These are phyloP conservation scores for Arachis hypogaea DNA, from an alignment of 306 rosid genomes.

Conservation along the genomic window DNA sequence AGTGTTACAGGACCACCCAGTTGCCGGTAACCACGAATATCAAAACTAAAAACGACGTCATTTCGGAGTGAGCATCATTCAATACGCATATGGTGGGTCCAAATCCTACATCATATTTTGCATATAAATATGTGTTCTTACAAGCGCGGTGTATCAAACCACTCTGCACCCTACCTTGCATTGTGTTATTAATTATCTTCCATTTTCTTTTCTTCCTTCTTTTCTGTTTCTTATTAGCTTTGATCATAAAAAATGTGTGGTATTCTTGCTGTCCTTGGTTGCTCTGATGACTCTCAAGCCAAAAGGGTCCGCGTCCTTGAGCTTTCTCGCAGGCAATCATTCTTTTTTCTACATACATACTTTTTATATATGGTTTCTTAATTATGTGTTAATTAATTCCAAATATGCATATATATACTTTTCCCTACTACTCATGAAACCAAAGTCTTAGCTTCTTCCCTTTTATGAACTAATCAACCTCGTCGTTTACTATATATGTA, in stretches of 20 bases:
- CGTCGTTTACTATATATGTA: neutral
- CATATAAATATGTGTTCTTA: constrained; percentile 55
- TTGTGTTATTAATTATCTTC: neutral
- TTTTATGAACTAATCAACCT: neutral
- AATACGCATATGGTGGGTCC: neutral
- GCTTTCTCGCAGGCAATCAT: constrained; percentile 58
- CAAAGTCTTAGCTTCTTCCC: neutral
- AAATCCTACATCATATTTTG: constrained; percentile 1
- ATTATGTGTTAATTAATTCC: no score
- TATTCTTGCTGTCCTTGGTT: constrained; percentile 92
- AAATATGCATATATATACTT: neutral
- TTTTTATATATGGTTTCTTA: neutral
- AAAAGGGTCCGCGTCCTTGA: constrained; percentile 91
- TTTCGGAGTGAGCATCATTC: neutral
- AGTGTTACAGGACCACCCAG: constrained; percentile 31
- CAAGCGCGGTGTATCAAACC: constrained; percentile 22
- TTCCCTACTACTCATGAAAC: neutral
- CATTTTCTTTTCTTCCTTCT: neutral
- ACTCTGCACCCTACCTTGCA: neutral
- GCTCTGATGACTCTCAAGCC: constrained; percentile 81
- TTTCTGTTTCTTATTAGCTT: neutral
- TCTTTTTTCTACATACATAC: constrained; percentile 5
- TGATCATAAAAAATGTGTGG: constrained; percentile 71
- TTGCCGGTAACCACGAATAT: neutral
- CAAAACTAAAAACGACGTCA: constrained; percentile 49